phyloP scores from a whole-genome alignment of 2,329 filamentous ascomycete species.

The Stemphylium beticola region DNA sequence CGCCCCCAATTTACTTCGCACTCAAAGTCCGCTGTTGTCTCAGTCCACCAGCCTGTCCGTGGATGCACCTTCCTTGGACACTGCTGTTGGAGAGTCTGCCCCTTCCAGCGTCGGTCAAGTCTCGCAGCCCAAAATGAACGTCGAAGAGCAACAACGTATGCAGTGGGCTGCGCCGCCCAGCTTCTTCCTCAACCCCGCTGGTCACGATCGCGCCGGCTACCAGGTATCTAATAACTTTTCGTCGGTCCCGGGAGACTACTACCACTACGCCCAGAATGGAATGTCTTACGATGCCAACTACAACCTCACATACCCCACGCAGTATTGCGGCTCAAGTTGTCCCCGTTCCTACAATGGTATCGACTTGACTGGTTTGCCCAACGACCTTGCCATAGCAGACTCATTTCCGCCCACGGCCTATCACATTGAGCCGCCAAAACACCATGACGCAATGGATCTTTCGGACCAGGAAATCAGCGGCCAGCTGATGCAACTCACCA shows the following conservation, averaged over 20 bases:
- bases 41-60: conserved; percentile 16
- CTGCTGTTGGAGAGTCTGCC: conserved; percentile 18
- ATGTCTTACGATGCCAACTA: conserved; percentile 31
- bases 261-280: conserved; percentile 29
- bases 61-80: conserved; percentile 20
- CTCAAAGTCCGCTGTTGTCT: conserved; percentile 20
- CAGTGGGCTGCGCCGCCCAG: conserved; percentile 31
- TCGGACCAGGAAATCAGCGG: conserved; percentile 25
- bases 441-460: conserved; percentile 28
- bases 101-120: conserved; percentile 6
- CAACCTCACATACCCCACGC: conserved; percentile 25
- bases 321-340: conserved; percentile 23
- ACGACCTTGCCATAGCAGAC: conserved; percentile 16
- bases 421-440: conserved; percentile 36
- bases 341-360: conserved; percentile 32
- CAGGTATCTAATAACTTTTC: conserved; percentile 16
- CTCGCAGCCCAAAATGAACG: conserved; percentile 18
- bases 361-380: conserved; percentile 22
- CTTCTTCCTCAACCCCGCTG: conserved; percentile 15
- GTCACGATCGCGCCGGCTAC: conserved; percentile 20
- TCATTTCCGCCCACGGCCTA: conserved; percentile 43
- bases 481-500: conserved; percentile 31
- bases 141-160: conserved; percentile 23
- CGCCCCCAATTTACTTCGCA: conserved; percentile 20
- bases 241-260: conserved; percentile 9